Base-by-base conservation (phyloP, 2,329 filamentous ascomycete species). In the Fusarium sambucinum region DNA sequence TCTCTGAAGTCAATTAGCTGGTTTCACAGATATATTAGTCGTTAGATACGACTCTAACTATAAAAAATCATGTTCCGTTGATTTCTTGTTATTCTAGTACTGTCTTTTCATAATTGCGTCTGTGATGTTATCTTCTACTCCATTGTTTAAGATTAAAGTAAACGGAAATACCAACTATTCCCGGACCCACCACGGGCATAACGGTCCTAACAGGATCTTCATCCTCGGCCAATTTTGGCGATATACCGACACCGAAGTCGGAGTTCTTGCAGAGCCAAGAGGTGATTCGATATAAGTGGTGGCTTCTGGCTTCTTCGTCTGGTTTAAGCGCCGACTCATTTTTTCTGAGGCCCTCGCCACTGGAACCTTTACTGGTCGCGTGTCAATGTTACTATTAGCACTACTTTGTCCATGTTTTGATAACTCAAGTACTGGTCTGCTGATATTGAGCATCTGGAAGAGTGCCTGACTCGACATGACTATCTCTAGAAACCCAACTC, bases 221-320 rank as follows among this genome's bases (percentile, higher is more conserved):
- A 27, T 46, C 51, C 45, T 65, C 58, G 64, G 63, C 50, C 54
- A 32, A 42, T 23, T 35, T 17, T 33, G 53, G n/a, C 23, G 29
- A 35, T 25, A 37, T 38, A 41, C 64, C 56, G 63, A 59, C 44
- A 68, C 67, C 66, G 68, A 64, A 60, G 48, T 69, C 67, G 65
- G 61, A 33, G 38, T 50, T 66, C 52, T 51, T 69, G 68, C 65
- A 69, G 68, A 46, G 45, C 65, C 65, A 69, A 67, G 68, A 55
- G 6, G 6, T 25, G 19, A 11, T 38, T 9, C 51, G 48, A 68
- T 66, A 53, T 59, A 73, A 55, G 64, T 66, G 61, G 53, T 40
- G 62, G 16, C 52, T 45, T 42, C 61, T 69, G 55, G 66, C 48
- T 59, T 59, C 48, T 53, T 44, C 45, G 16, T n/a, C 21, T 52